Conservation (phyloP, 225 moss, liverwort and hornwort species). For the Straminergon stramineum region DNA sequence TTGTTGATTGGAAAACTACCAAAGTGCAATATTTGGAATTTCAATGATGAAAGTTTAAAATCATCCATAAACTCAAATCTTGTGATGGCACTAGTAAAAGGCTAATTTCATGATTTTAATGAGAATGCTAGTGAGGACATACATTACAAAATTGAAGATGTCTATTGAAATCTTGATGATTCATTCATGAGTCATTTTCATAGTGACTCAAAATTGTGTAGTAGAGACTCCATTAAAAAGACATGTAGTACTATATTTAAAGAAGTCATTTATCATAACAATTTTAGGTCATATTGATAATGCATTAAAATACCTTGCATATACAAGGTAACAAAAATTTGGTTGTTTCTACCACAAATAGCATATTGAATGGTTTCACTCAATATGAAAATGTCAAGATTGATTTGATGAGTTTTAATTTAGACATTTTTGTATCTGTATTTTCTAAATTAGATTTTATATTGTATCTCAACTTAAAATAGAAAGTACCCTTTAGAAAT, state of each 20-base stretch:
- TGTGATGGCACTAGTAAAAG: too few relatives aligned
- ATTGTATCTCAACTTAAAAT: neutral
- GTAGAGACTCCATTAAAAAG: neutral
- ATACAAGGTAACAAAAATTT: fast-evolving
- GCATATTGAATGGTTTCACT: neutral
- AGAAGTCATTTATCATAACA: neutral
- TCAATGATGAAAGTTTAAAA: neutral
- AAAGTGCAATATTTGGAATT: neutral
- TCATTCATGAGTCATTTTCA: neutral
- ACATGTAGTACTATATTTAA: fast-evolving
- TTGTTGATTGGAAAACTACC: neutral
- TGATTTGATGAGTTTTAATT: neutral
- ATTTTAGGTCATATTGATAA: neutral
- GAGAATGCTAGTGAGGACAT: fast-evolving
- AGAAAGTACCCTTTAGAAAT: neutral
- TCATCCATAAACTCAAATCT: fast-evolving
- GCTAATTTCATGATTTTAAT: neutral
- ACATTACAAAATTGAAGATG: neutral
- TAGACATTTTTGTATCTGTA: fast-evolving
- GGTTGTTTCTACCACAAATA: fast-evolving
- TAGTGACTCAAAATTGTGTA: neutral
- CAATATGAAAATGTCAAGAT: neutral
- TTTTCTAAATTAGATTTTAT: too few relatives aligned
- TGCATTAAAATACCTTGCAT: neutral
- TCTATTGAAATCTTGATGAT: neutral